Base-by-base conservation (phyloP, 2,329 filamentous ascomycete species). In the Xylariales sp. region DNA sequence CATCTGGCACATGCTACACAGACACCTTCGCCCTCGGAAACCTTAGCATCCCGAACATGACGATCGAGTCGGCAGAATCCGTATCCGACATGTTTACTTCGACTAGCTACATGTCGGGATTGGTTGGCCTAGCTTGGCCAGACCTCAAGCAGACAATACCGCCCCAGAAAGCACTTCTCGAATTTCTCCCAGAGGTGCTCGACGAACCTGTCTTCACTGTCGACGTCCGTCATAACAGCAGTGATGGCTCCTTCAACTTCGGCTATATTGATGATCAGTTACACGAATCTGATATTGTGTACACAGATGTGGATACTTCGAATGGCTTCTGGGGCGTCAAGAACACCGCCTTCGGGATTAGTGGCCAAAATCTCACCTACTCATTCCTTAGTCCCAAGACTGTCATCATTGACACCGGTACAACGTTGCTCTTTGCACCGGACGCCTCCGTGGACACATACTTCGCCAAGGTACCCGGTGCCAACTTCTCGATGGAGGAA, bases 381-480 rank as follows among this genome's bases (percentile, higher is more conserved):
- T 69, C 74, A 52, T 80, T 81, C 64, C 74, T 81, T 52, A 72
- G 74, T 18, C 83, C 85, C 72, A 72, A 72, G 49, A 79, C 80
- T 34, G 86, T 89, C 54, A 90, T 91, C 63, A 83, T 87, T 34
- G 91, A 93, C 78, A 93, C 91, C 2, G 90, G 90, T 30, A 91
- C 89, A 3, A 89, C 90, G 0, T 81, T 93, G 61, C 81, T 93
- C 75, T 85, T 92, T 57, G 80, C 90, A 32, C 85, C 87, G 36
- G 80, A 84, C 16, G 79, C 82, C 8, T 80, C 91, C n/a, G 86
- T 86, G 1, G 75, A 82, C 34, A 82, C 82, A 41, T 93, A 92
- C 80, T 93, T 90, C 80, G 76, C 76, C 36, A 77, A 82, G 55
- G 85, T 91, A 2, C 75, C 83, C 0, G 82, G 84, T 8, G 85